Conservation (phyloP, 148 eudicot species). For the Talinum fruticosum region DNA sequence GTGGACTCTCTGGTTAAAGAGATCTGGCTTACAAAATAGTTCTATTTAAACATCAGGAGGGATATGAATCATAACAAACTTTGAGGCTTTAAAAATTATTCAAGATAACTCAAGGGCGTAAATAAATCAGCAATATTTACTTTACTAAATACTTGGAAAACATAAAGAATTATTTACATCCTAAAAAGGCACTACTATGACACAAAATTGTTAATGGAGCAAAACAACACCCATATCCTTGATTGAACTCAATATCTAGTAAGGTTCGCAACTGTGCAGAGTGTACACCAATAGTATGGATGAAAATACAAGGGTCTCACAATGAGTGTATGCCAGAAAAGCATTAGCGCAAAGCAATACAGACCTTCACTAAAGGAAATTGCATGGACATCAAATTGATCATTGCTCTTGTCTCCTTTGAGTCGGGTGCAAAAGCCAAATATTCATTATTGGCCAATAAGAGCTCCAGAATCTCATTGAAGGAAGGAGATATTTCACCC, state of each 20-base stretch:
- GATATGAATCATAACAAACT: no score
- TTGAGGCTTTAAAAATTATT: no score
- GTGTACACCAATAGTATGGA: not conserved
- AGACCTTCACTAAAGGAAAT: slow-evolving; percentile 80
- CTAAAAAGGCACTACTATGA: not conserved
- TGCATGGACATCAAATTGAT: slow-evolving; percentile 62
- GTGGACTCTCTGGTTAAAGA: no score
- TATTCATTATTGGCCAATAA: slow-evolving; percentile 53
- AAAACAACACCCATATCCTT: not conserved
- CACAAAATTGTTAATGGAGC: not conserved
- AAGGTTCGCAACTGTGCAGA: slow-evolving; percentile 6
- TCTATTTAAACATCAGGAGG: no score
- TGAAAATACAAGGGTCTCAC: not conserved
- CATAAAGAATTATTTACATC: not conserved
- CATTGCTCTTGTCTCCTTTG: slow-evolving; percentile 69
- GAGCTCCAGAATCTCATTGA: slow-evolving; percentile 56
- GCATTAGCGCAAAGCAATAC: not conserved
- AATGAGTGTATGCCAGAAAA: not conserved
- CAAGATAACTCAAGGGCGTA: no score
- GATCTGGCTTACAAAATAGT: no score
- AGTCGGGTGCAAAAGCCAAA: slow-evolving; percentile 89
- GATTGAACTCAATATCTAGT: not conserved
- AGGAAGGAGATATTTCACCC: slow-evolving; percentile 59
- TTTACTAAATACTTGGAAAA: no score
- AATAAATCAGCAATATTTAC: no score